These are phyloP conservation scores for Cicer arietinum DNA, from an alignment of 306 rosid genomes.

Conservation along the genomic window DNA sequence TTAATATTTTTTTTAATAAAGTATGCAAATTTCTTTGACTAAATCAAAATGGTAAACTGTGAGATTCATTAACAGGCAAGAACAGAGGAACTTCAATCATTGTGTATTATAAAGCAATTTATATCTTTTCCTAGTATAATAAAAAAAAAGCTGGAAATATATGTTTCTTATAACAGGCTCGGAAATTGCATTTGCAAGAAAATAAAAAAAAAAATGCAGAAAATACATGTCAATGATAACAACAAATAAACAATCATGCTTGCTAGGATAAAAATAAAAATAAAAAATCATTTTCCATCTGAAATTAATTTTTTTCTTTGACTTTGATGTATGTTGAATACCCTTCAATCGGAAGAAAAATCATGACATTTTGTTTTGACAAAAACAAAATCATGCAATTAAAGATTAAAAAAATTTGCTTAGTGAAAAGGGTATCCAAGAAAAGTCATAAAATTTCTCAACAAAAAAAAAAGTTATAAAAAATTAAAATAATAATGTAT, in stretches of 20 bases:
- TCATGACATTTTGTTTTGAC: background rate
- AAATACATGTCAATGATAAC: background rate
- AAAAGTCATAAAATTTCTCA: background rate
- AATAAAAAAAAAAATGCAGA: background rate
- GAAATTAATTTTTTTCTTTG: background rate
- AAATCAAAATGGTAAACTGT: no score
- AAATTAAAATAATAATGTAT: background rate
- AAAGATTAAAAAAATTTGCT: background rate
- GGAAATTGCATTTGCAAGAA: background rate
- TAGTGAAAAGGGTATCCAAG: conserved; percentile 10
- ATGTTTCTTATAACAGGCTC: background rate
- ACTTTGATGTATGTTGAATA: conserved; percentile 10
- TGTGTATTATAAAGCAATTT: background rate
- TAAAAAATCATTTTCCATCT: background rate
- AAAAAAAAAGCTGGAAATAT: background rate
- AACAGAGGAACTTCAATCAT: background rate
- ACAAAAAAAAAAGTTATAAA: background rate
- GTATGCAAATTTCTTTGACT: background rate
- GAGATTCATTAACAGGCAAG: background rate
- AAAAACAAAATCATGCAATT: background rate
- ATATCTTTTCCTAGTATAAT: background rate
- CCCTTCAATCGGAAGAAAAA: background rate
- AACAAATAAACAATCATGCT: background rate
- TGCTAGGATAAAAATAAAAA: background rate
- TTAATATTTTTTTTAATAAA: no score